These are phyloP conservation scores for Cystofilobasidium bisporidii DNA, from an alignment of 768 basidiomycete genomes.

Conservation along the genomic window DNA sequence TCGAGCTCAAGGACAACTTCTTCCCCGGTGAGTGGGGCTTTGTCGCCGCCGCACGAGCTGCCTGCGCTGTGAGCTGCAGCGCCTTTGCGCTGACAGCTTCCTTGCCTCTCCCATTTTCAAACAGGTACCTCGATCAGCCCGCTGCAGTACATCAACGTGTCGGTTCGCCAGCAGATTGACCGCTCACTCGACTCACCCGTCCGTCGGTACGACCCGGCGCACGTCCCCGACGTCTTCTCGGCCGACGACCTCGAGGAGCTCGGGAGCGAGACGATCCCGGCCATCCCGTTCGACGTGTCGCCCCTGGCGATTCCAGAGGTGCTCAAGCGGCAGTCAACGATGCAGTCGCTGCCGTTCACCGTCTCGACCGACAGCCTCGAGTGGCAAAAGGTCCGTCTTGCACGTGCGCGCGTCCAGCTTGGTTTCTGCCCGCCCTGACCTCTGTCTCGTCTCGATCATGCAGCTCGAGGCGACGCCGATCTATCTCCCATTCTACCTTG, in stretches of 20 bases:
- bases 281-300: conserved; percentile 17
- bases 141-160: neutral
- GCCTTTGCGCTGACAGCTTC: no score
- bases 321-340: neutral
- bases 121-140: neutral
- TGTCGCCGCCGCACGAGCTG: no score
- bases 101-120: neutral
- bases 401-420: no score
- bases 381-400: conserved; percentile 7
- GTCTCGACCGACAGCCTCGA: neutral
- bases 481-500: conserved; percentile 18
- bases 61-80: no score
- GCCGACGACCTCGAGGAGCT: neutral
- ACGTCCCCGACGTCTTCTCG: neutral
- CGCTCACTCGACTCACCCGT: conserved; percentile 1
- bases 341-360: neutral
- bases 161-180: neutral
- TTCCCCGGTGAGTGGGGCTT: neutral
- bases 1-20: neutral
- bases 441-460: neutral
- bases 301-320: conserved; percentile 11
- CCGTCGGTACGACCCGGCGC: neutral
- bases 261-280: neutral
- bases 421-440: neutral
- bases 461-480: conserved; percentile 19